Evolutionary conservation across 2,329 filamentous ascomycete genomes (phyloP), one percentile per base, ranked within the genome.

Genomic region (Scleromitrula shiraiana): DNA sequence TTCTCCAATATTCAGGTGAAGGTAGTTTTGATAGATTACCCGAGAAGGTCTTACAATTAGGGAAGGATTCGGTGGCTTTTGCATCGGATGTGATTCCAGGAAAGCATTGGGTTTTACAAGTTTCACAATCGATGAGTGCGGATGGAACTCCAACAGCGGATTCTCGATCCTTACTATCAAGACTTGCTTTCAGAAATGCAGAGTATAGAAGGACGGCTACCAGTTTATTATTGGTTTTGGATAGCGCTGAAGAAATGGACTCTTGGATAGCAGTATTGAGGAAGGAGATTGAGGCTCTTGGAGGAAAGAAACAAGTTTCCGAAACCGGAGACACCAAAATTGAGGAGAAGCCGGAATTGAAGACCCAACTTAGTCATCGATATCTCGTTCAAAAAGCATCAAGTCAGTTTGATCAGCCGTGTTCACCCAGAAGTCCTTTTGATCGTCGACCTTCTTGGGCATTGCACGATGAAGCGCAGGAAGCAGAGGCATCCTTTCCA

Each of bases 61-160:
- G 79, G n/a, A 81, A 79, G 53, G 77, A 85, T 40, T 90, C 86
- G 3, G 85, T 84, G 9, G 87, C 85, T 5, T 91, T 88, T 64
- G 87, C 83, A 1, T 88, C 81, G 56, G 87, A 93, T 62, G 72
- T 85, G 12, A 88, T 91, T 47, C 84, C 85, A 3, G 87, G 87
- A 5, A 80, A 79, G 51, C 85, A 89, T 59, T 90, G 85, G 79
- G 87, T 91, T 5, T 65, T 91, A 12, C 85, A 88, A 56, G 78
- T 91, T 19, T 83, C 80, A 2, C 83, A 86, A 29, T 69, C 73
- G 7, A 78, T 80, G 49, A 80, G 82, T 41, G 66, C 75, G 2
- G 76, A 84, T 27, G 77, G 77, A 23, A 68, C 64, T 1, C 61
- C 73, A 12, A 59, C 70, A 3, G 58, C 70, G 2, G 75, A 78